A percentile compares a stretch with the other conserved stretches of the same genome.
Conservation (phyloP, 768 basidiomycete species). For the Boletus bicolor region DNA sequence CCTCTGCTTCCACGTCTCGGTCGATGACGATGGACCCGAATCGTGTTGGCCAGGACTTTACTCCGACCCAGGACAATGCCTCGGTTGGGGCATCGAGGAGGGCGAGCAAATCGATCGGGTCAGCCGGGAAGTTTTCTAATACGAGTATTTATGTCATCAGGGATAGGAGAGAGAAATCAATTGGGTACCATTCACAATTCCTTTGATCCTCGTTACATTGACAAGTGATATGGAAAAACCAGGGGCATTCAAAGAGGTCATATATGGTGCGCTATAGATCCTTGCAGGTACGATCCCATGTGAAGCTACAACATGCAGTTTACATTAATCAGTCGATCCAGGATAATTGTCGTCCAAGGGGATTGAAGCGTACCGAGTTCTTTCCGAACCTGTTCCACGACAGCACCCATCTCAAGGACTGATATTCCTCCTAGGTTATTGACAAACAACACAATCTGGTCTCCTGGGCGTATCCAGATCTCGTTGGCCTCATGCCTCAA, state of each 20-base stretch:
- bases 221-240: slow-evolving; percentile 54
- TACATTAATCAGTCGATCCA: background rate
- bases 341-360: background rate
- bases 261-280: slow-evolving; percentile 48
- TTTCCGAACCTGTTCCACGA: slow-evolving; percentile 41
- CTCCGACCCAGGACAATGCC: slow-evolving; percentile 41
- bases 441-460: slow-evolving; percentile 42
- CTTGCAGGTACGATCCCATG: slow-evolving; percentile 36
- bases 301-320: slow-evolving; percentile 19
- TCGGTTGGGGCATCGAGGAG: slow-evolving; percentile 45
- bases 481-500: background rate
- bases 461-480: slow-evolving; percentile 20
- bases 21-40: background rate
- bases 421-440: slow-evolving; percentile 56
- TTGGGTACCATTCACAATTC: slow-evolving; percentile 9
- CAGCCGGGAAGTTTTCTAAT: slow-evolving; percentile 15
- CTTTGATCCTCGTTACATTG: slow-evolving; percentile 37
- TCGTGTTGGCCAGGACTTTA: slow-evolving; percentile 29
- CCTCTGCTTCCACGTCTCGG: slow-evolving; percentile 4
- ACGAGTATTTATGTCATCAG: background rate
- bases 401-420: slow-evolving; percentile 50
- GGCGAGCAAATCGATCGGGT: slow-evolving; percentile 22
- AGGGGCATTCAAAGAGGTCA: slow-evolving; percentile 61
- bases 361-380: slow-evolving; percentile 39
- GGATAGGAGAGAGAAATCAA: background rate